These are phyloP conservation scores for Teratosphaeria zuluensis DNA, from an alignment of 2,329 filamentous ascomycete species.

Conservation along the genomic window DNA sequence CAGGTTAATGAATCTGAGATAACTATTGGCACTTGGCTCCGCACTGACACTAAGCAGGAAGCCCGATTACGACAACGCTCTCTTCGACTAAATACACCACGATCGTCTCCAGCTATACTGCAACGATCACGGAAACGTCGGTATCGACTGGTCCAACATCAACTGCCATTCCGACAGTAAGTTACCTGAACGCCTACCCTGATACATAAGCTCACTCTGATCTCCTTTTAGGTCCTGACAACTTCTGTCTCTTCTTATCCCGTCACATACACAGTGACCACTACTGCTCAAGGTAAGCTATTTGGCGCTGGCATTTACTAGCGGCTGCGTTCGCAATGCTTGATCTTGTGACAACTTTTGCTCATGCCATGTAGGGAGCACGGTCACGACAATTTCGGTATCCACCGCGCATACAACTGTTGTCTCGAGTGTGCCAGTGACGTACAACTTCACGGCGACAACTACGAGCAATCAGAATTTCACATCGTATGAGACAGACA, in stretches of 20 bases:
- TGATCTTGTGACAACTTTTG: too few species aligned
- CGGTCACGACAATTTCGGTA: not conserved
- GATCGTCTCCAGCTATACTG: not conserved
- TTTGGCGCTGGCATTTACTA: too few species aligned
- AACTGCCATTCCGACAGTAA: not conserved
- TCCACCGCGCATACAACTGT: not conserved
- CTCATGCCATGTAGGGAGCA: not conserved
- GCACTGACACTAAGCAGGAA: not conserved
- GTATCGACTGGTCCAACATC: not conserved
- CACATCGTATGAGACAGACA: not conserved
- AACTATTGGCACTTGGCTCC: not conserved
- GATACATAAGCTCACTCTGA: not conserved
- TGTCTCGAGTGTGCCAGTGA: not conserved
- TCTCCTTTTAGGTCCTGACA: not conserved
- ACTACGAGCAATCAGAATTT: not conserved
- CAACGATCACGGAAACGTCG: not conserved
- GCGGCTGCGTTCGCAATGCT: too few species aligned
- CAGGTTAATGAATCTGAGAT: not conserved
- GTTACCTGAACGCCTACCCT: not conserved
- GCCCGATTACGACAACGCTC: not conserved
- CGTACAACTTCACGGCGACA: too few species aligned
- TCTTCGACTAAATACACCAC: not conserved
- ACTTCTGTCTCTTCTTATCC: not conserved
- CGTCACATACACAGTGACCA: not conserved
- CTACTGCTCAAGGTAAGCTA: not conserved